Evolutionary conservation across 495 filamentous ascomycete genomes (phyloP).

Genomic region (Xylaria cubensis): DNA sequence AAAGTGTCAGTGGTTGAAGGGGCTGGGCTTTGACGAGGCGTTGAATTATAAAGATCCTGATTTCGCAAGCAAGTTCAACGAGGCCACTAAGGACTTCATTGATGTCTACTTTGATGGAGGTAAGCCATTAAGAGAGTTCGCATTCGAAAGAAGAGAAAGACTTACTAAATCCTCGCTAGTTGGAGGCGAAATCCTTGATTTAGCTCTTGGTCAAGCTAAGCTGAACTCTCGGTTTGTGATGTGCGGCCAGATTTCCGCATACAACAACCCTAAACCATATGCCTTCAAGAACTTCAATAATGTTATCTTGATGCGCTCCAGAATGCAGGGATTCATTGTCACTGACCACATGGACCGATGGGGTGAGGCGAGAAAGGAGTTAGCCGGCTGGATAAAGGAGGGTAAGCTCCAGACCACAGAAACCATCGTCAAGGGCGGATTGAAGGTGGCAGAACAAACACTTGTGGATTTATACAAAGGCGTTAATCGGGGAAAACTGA

Average conservation of each 20-base stretch:
- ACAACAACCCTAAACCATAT: slow-evolving; percentile 29
- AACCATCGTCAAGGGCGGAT: slow-evolving; percentile 45
- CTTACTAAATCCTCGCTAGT: not conserved
- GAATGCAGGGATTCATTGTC: slow-evolving; percentile 67
- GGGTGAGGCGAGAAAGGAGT: slow-evolving; percentile 2
- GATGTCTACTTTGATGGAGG: slow-evolving; percentile 89
- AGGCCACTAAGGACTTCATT: slow-evolving; percentile 73
- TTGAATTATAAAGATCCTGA: slow-evolving; percentile 64
- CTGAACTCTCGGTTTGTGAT: slow-evolving; percentile 64
- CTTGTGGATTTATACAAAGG: slow-evolving; percentile 8
- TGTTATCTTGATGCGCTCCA: slow-evolving; percentile 71
- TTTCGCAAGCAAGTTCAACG: slow-evolving; percentile 66
- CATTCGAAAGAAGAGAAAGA: slow-evolving; percentile 39
- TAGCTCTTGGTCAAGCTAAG: slow-evolving; percentile 53
- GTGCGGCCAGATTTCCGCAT: slow-evolving; percentile 51
- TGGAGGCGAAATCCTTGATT: slow-evolving; percentile 40
- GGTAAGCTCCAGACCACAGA: slow-evolving; percentile 72
- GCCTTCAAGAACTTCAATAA: slow-evolving; percentile 44
- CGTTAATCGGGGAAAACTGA: slow-evolving; percentile 2
- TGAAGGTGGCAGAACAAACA: not conserved
- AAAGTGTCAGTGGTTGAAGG: slow-evolving; percentile 69
- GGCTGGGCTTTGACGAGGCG: slow-evolving; percentile 64
- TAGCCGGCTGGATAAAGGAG: slow-evolving; percentile 63
- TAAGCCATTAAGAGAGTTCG: slow-evolving; percentile 72
- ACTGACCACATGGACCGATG: slow-evolving; percentile 74